These are phyloP conservation scores for Teunomyces cretensis DNA, from an alignment of 805 yeast species.

Conservation along the genomic window DNA sequence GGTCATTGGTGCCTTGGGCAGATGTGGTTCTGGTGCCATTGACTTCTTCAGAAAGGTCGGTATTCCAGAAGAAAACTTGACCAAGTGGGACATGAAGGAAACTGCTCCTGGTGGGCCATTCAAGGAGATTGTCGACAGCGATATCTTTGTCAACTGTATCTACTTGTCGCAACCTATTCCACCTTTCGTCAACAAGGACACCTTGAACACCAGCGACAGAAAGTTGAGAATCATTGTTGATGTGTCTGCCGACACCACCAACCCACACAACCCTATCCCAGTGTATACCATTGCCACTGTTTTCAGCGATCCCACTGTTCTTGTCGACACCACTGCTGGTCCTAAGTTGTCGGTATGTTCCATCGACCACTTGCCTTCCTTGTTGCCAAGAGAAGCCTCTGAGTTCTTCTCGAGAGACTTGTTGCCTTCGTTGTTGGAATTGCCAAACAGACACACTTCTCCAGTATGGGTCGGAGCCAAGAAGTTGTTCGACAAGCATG, in stretches of 20 bases:
- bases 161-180: slow-evolving; percentile 91
- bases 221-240: slow-evolving; percentile 90
- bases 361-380: slow-evolving; percentile 93
- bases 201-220: slow-evolving; percentile 67
- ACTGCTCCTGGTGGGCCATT: slow-evolving; percentile 98
- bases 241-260: slow-evolving; percentile 98
- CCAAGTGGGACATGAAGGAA: slow-evolving; percentile 96
- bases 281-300: slow-evolving; percentile 88
- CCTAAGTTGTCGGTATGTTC: slow-evolving; percentile 90
- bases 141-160: slow-evolving; percentile 93
- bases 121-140: slow-evolving; percentile 82
- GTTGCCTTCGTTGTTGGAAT: slow-evolving; percentile 81
- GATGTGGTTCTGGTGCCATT: slow-evolving; percentile 98
- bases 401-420: slow-evolving; percentile 87
- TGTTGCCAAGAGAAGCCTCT: slow-evolving; percentile 96
- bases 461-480: slow-evolving; percentile 93
- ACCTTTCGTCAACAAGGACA: slow-evolving; percentile 75
- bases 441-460: slow-evolving; percentile 77
- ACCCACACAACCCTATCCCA: slow-evolving; percentile 97
- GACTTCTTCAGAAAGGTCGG: slow-evolving; percentile 82
- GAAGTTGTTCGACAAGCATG: slow-evolving; percentile 79
- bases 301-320: slow-evolving; percentile 86
- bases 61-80: slow-evolving; percentile 77
- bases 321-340: slow-evolving; percentile 74
- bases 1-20: slow-evolving; percentile 95